A percentile compares a stretch with the other conserved stretches of the same genome.
phyloP scores from a whole-genome alignment of 2,329 filamentous ascomycete species.

The Ophiostoma pallidulum region DNA sequence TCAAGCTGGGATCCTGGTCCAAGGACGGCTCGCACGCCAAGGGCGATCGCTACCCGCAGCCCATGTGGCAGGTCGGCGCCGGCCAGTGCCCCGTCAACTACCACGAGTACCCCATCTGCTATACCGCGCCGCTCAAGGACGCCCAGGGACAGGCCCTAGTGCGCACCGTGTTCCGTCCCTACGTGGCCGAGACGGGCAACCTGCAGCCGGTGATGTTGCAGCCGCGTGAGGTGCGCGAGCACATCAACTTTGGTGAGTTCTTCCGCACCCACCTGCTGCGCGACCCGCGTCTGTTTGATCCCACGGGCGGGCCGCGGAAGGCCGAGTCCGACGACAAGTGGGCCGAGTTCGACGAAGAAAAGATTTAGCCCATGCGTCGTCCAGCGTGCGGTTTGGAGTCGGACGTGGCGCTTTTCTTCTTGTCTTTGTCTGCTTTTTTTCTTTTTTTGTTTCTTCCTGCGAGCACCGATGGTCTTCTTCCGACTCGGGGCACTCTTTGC shows the following conservation, averaged over 20 bases:
- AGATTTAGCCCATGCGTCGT: too few species aligned
- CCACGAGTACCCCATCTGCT: conserved; percentile 13
- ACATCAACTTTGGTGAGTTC: conserved; percentile 13
- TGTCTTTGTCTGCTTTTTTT: too few species aligned
- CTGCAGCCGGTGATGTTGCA: not conserved
- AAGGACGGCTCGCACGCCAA: not conserved
- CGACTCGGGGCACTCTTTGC: too few species aligned
- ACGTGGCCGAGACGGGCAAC: conserved; percentile 9
- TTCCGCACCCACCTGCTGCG: conserved; percentile 5
- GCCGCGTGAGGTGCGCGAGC: conserved; percentile 11
- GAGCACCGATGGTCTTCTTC: too few species aligned
- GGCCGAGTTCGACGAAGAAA: not conserved
- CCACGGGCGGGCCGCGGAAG: not conserved
- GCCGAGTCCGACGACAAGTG: not conserved
- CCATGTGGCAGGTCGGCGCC: conserved; percentile 10
- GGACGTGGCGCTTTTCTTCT: too few species aligned
- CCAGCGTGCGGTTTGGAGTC: too few species aligned
- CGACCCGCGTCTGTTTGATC: conserved; percentile 12
- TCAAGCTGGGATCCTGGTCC: conserved; percentile 5
- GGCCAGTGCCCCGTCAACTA: conserved; percentile 14
- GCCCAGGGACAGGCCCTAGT: conserved; percentile 9
- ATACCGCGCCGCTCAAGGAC: not conserved
- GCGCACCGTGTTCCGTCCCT: conserved; percentile 11
- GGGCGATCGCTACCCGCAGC: not conserved
- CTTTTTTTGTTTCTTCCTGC: too few species aligned